A percentile compares a stretch with the other conserved stretches of the same genome.
Conservation (phyloP, 2,329 filamentous ascomycete genomes). For the Endothia cerciana region DNA sequence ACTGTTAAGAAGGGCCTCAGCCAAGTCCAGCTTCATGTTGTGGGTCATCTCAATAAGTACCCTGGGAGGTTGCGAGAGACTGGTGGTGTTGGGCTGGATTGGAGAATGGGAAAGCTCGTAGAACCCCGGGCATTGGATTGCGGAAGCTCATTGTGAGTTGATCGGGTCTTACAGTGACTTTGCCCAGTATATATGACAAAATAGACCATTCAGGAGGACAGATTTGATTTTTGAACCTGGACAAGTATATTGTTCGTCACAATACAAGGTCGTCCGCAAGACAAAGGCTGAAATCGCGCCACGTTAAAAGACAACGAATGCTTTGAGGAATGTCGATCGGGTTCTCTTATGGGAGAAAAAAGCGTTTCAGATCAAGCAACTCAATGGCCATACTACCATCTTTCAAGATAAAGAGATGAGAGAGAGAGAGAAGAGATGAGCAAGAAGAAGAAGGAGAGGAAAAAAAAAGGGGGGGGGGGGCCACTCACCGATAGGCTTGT, state of each 20-base stretch:
- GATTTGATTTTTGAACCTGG: background rate
- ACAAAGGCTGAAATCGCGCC: background rate
- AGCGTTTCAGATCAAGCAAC: background rate
- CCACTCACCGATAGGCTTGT: too few species aligned
- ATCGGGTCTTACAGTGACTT: background rate
- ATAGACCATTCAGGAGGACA: background rate
- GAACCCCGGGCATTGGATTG: background rate
- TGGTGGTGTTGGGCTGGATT: background rate
- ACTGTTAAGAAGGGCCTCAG: slow-evolving; percentile 19
- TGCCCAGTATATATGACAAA: background rate
- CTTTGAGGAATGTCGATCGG: background rate
- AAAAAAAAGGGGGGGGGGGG: too few species aligned
- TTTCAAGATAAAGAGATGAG: too few species aligned
- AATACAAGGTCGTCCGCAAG: background rate
- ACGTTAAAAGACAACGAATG: background rate
- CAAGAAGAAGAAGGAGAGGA: too few species aligned
- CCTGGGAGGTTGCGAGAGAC: background rate
- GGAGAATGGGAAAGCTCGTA: background rate
- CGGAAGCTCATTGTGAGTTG: background rate
- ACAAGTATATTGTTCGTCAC: background rate
- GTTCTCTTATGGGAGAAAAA: background rate
- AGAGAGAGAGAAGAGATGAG: too few species aligned
- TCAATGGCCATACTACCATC: background rate
- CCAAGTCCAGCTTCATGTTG: background rate
- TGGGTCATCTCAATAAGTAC: background rate